Evolutionary conservation across 1,284 basidiomycete genomes (phyloP).

Genomic region (Ceratobasidium theobromae): DNA sequence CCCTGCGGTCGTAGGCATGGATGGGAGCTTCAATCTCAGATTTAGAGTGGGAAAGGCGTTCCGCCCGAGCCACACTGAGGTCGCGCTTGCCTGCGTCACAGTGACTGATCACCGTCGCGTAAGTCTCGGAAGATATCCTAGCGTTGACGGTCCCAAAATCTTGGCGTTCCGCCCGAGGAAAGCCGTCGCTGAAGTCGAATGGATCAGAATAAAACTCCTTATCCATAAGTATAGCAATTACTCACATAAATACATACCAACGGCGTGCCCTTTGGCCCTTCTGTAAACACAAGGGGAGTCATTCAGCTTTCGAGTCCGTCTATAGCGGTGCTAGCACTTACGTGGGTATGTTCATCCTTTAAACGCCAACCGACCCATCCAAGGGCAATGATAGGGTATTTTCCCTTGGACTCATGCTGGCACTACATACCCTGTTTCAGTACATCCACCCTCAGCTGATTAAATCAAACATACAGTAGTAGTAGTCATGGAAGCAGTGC

Average conservation of each 20-base stretch:
- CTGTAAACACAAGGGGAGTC: neutral
- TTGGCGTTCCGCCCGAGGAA: neutral
- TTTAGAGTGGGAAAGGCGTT: neutral
- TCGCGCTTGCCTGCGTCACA: neutral
- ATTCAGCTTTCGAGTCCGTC: neutral
- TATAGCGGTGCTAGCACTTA: neutral
- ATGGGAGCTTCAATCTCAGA: neutral
- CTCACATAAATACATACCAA: neutral
- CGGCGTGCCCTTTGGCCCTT: neutral
- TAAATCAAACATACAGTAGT: neutral
- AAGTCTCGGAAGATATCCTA: neutral
- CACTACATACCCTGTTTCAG: neutral
- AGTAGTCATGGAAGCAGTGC: neutral
- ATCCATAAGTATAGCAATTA: neutral
- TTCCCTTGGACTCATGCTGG: neutral
- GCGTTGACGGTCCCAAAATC: neutral
- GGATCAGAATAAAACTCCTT: neutral
- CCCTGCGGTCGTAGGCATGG: neutral
- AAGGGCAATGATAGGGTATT: neutral
- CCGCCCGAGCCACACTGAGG: neutral
- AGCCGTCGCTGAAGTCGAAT: neutral
- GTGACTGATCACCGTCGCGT: neutral
- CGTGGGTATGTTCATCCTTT: neutral
- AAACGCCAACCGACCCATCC: neutral
- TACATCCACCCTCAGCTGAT: neutral